Evolutionary conservation across 495 filamentous ascomycete species (phyloP).

Genomic region (Amniculicola lignicola): DNA sequence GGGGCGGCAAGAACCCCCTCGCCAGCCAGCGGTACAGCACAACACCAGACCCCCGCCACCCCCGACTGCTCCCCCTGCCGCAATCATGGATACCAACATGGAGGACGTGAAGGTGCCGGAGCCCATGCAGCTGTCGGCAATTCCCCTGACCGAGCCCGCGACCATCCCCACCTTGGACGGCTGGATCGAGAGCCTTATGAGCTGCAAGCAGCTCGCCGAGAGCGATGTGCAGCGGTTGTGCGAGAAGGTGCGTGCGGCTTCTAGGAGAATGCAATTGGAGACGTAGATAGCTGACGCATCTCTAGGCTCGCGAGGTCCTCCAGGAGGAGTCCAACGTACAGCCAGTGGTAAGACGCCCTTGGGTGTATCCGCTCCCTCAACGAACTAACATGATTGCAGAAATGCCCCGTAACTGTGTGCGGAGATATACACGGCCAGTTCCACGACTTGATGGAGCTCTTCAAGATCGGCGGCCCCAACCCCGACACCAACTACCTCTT

Average conservation of each 20-base stretch:
- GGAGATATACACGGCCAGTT: constrained; percentile 77
- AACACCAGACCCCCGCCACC: constrained; percentile 9
- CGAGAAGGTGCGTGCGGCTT: constrained; percentile 72
- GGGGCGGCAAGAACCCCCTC: constrained; percentile 22
- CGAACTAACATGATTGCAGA: constrained; percentile 30
- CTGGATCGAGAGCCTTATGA: constrained; percentile 98
- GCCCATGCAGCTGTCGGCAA: constrained; percentile 68
- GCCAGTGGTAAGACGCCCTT: constrained; percentile 74
- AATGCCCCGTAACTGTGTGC: constrained; percentile 48
- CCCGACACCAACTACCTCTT: constrained; percentile 98
- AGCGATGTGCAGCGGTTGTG: constrained; percentile 92
- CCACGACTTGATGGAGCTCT: constrained; percentile 97
- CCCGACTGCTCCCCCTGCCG: background rate
- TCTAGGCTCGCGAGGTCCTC: constrained; percentile 88
- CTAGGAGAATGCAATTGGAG: background rate
- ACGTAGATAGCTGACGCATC: constrained; percentile 3
- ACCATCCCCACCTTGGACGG: constrained; percentile 91
- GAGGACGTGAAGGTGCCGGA: constrained; percentile 84
- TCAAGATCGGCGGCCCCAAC: constrained; percentile 89
- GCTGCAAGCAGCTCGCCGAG: constrained; percentile 95
- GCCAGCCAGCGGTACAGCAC: constrained; percentile 1
- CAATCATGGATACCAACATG: constrained; percentile 94
- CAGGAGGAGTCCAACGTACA: constrained; percentile 98
- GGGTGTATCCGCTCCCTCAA: background rate
- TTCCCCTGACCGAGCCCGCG: constrained; percentile 65